These are phyloP conservation scores for Akanthomyces uredinophilus DNA, from an alignment of 2,329 filamentous ascomycete species.

Conservation along the genomic window DNA sequence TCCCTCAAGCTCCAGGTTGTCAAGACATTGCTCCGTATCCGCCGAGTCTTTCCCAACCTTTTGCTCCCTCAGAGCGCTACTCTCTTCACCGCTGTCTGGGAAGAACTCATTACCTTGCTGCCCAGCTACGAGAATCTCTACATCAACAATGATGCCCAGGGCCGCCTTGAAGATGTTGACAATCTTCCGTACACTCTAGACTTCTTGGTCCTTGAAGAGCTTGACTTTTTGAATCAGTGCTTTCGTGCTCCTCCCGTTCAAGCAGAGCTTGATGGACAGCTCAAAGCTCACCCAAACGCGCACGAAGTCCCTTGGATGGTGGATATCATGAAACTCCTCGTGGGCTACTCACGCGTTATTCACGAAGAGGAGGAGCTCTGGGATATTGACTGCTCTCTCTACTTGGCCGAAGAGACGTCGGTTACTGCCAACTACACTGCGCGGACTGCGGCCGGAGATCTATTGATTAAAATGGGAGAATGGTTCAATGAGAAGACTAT, in stretches of 20 bases:
- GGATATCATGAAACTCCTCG: constrained; percentile 79
- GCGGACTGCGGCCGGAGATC: constrained; percentile 83
- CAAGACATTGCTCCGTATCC: constrained; percentile 87
- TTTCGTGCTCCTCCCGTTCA: constrained; percentile 84
- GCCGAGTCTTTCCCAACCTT: constrained; percentile 74
- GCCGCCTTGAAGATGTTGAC: constrained; percentile 83
- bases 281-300: constrained; percentile 55
- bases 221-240: constrained; percentile 91
- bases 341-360: constrained; percentile 83
- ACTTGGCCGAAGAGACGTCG: constrained; percentile 89
- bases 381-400: constrained; percentile 95
- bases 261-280: constrained; percentile 77
- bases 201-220: constrained; percentile 85
- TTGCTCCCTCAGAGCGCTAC: constrained; percentile 76
- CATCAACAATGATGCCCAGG: constrained; percentile 78
- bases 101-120: constrained; percentile 72
- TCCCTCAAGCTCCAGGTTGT: constrained; percentile 90
- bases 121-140: constrained; percentile 75
- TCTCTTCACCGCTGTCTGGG: constrained; percentile 85
- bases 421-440: constrained; percentile 96
- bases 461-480: constrained; percentile 88
- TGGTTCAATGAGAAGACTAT: constrained; percentile 75
- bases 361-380: constrained; percentile 90
- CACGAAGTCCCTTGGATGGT: constrained; percentile 73
- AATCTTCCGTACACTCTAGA: constrained; percentile 91